Conservation (phyloP, 495 filamentous ascomycete species). For the Neurospora pannonica region DNA sequence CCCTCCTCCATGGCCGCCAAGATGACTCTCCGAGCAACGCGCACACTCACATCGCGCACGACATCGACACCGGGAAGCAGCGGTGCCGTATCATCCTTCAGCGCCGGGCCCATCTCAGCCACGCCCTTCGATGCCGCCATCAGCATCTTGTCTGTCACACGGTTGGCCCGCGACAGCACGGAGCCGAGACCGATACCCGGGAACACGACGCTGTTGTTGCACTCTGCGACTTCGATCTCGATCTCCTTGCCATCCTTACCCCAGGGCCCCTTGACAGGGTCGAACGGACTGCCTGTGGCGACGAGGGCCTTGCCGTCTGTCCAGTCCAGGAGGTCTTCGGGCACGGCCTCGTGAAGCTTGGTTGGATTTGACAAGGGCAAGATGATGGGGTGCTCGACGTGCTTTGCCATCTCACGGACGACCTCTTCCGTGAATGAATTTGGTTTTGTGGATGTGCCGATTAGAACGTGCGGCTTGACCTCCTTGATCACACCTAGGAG, state of each 20-base stretch:
- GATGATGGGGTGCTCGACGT: conserved; percentile 68
- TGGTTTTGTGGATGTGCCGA: conserved; percentile 77
- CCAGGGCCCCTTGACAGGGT: conserved; percentile 57
- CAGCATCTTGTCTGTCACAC: conserved; percentile 69
- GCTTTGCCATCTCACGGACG: conserved; percentile 68
- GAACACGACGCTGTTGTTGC: conserved; percentile 85
- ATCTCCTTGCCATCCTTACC: conserved; percentile 46
- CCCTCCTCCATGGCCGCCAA: conserved; percentile 59
- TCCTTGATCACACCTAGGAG: conserved; percentile 58
- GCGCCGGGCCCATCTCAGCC: conserved; percentile 58
- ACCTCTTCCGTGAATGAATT: conserved; percentile 69
- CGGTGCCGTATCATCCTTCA: conserved; percentile 38
- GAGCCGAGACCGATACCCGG: conserved; percentile 77
- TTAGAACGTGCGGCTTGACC: conserved; percentile 70
- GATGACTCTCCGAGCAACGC: conserved; percentile 74
- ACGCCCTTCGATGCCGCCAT: conserved; percentile 70
- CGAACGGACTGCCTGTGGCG: conserved; percentile 78
- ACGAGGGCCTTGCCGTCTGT: conserved; percentile 71
- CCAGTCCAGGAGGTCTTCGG: conserved; percentile 70
- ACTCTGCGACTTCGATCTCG: conserved; percentile 62
- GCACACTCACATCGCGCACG: conserved; percentile 65
- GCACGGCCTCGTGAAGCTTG: conserved; percentile 70
- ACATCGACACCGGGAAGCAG: conserved; percentile 69
- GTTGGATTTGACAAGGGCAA: conserved; percentile 86
- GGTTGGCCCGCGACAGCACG: conserved; percentile 54